Percentiles rank a stretch among this genome's conserved stretches.
Conservation (phyloP, 805 yeast genomes). For the Saccharomycopsis guyanensis region DNA sequence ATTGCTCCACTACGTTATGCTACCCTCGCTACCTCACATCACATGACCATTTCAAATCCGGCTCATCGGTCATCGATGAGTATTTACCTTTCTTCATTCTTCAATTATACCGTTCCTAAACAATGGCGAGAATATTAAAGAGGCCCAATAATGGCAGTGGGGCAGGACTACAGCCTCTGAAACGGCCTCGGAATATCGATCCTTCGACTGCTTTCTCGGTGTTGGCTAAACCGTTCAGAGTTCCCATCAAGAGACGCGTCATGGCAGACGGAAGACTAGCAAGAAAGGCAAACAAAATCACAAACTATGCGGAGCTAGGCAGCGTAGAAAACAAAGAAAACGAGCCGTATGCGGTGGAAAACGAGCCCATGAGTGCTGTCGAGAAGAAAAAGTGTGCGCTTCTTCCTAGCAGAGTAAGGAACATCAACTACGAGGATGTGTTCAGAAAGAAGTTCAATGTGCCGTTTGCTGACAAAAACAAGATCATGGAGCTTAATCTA, state of each 20-base stretch:
- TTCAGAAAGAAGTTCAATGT: slow-evolving; percentile 47
- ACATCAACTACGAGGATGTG: slow-evolving; percentile 33
- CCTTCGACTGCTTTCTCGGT: slow-evolving; percentile 31
- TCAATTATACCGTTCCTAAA: too few relatives aligned
- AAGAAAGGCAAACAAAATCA: slow-evolving; percentile 28
- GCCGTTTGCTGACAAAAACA: slow-evolving; percentile 42
- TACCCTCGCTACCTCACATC: too few relatives aligned
- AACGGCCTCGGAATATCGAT: slow-evolving; percentile 15
- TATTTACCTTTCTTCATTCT: too few relatives aligned
- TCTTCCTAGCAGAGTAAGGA: slow-evolving; percentile 43
- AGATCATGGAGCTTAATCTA: slow-evolving; percentile 24
- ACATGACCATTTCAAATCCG: too few relatives aligned
- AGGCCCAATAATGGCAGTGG: slow-evolving; percentile 11
- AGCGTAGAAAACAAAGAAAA: slow-evolving; percentile 25
- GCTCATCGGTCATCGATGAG: too few relatives aligned
- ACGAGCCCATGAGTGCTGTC: slow-evolving; percentile 25
- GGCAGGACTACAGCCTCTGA: slow-evolving; percentile 18
- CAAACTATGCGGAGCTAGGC: slow-evolving; percentile 28
- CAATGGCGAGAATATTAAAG: neutral
- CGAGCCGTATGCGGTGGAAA: slow-evolving; percentile 30
- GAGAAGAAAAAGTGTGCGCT: slow-evolving; percentile 50
- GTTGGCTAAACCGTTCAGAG: slow-evolving; percentile 59
- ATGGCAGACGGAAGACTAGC: slow-evolving; percentile 22
- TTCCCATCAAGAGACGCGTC: slow-evolving; percentile 42
- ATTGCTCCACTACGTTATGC: too few relatives aligned